Evolutionary conservation across 352 stramenopile genomes (phyloP), one percentile per base, ranked within the genome.

Genomic region (Heterotrichella gracilis): DNA sequence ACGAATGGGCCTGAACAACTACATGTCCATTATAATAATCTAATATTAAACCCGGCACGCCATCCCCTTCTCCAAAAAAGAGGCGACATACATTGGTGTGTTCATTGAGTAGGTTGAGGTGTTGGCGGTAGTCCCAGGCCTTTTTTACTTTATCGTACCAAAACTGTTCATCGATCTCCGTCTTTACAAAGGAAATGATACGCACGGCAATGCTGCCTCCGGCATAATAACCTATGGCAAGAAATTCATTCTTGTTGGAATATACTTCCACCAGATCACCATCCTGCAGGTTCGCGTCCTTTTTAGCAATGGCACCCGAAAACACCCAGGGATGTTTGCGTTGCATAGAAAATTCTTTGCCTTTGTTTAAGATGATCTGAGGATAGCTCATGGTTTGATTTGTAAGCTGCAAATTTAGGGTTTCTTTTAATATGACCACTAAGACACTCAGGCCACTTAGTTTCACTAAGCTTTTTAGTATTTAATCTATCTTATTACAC

Each of bases 131-230:
- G 9, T 53, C 9, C 32, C 32, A 53, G 9, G 32, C 32, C 9
- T 9, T n/a, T 17, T 53, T 53, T 9, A 53, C n/a, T n/a, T 53
- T 53, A 53, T n/a, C 32, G 32, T 17, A 53, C 32, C 32, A 53
- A 53, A 53, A 53, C 9, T 53, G 9, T n/a, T 53, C 32, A 53
- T 53, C 32, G n/a, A 53, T 53, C 9, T 9, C n/a, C n/a, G 32
- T 53, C n/a, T 53, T 53, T 53, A n/a, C n/a, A n/a, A 53, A 53
- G n/a, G 32, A 53, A 53, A 53, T 53, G 32, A 53, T 53, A 17
- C 32, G 9, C n/a, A 53, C 32, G n/a, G 32, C 32, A 53, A 53
- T 53, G n/a, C 32, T 53, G 9, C 32, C 32, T 9, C 32, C 32
- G 9, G 32, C 32, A 53, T 53, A 53, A 53, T 53, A 53, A 53